Conservation (phyloP, 176 grass and related monocot species). For the Oropetium thomaeum region DNA sequence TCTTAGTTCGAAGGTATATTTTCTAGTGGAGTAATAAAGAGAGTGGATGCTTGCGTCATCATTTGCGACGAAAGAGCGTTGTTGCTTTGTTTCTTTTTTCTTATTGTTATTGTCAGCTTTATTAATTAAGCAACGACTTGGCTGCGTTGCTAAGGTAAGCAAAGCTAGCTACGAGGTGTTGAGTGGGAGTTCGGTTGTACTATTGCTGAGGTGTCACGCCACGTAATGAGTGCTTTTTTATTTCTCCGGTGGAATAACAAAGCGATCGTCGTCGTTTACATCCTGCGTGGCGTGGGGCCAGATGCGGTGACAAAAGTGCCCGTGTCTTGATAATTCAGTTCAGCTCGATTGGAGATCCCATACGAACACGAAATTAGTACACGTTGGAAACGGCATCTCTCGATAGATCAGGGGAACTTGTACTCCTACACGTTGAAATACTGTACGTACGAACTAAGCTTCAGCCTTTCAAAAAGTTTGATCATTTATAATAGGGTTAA, state of each 20-base stretch:
- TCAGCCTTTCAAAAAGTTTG: too few relatives aligned
- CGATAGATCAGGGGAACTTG: too few relatives aligned
- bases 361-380: too few relatives aligned
- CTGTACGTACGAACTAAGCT: too few relatives aligned
- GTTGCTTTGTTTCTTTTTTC: not conserved
- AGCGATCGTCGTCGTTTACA: not conserved
- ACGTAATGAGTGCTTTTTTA: not conserved
- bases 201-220: constrained; percentile 27
- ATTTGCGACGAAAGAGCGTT: constrained; percentile 18
- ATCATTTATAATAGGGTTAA: too few relatives aligned
- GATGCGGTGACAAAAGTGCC: not conserved
- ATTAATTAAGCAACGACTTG: not conserved
- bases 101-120: too few relatives aligned
- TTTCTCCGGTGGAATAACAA: constrained; percentile 11
- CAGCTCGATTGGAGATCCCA: too few relatives aligned
- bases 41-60: constrained; percentile 22
- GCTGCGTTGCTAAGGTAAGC: constrained; percentile 22
- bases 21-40: not conserved
- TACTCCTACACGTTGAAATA: too few relatives aligned
- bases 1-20: not conserved
- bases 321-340: not conserved
- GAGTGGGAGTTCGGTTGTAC: not conserved
- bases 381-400: too few relatives aligned
- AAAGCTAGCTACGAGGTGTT: not conserved
- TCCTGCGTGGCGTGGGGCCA: not conserved